A percentile compares a stretch with the other conserved stretches of the same genome.
Conservation (phyloP, 192 early-diverging fungal species). For the Coemansia sp. region DNA sequence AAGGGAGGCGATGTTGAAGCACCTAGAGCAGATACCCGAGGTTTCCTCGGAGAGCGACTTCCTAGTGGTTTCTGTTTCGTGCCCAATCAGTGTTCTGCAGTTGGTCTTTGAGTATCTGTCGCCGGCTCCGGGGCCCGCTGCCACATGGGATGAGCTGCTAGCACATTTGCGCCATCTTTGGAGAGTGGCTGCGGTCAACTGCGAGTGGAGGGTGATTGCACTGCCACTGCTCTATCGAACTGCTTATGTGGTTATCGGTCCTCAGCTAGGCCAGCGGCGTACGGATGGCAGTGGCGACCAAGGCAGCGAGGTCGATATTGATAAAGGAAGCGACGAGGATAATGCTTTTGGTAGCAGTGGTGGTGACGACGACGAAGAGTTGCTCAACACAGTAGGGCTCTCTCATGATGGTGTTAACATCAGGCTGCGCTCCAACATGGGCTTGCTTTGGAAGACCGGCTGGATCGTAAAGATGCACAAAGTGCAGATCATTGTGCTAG, state of each 20-base stretch:
- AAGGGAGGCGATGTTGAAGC: not conserved
- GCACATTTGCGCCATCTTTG: not conserved
- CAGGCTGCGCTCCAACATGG: not conserved
- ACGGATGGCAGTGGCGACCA: not conserved
- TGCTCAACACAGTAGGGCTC: not conserved
- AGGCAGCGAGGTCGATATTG: not conserved
- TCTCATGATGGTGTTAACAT: not conserved
- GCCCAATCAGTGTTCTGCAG: not conserved
- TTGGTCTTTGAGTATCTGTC: not conserved
- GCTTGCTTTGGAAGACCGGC: not conserved
- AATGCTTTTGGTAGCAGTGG: not conserved
- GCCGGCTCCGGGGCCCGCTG: not conserved
- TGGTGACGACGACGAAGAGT: not conserved
- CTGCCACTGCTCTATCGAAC: constrained; percentile 7
- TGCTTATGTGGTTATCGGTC: not conserved
- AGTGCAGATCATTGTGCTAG: not conserved
- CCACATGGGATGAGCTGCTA: not conserved
- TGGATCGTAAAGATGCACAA: not conserved
- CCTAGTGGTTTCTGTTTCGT: not conserved
- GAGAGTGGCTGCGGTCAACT: not conserved
- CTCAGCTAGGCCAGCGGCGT: not conserved
- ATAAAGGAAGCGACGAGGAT: not conserved
- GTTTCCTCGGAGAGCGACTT: not conserved
- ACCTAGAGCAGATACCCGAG: not conserved
- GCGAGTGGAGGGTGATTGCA: constrained; percentile 6